Base-by-base conservation (phyloP, 2,329 filamentous ascomycete species). In the Aspergillus cejpii region DNA sequence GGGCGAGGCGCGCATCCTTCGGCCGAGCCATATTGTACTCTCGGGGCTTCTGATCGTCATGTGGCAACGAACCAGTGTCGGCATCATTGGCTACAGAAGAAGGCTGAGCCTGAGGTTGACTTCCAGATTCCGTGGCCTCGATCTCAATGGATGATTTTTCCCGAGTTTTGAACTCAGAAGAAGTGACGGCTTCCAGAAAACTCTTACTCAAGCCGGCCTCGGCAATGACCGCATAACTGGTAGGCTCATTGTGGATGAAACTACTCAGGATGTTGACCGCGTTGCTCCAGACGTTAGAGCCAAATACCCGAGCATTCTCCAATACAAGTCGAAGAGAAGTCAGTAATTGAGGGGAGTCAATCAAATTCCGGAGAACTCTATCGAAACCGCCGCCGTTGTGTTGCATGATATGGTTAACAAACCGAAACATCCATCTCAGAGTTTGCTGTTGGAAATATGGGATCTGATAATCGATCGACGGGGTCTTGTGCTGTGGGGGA, bases 241-340 rank as follows among this genome's bases (percentile, higher is more conserved):
- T 98, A 0, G 92, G 92, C 60, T 98, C 92, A 61, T 97, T 96
- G 68, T 99, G 94, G 58, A 99, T 94, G 66, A 98, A 98, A 57
- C 88, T 91, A 61, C 87, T 92, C 40, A 98, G 74, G 45, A 96
- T 91, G 43, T 84, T 90, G 50, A 95, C 87, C 5, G 89, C 85
- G 63, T 90, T 90, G 39, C 89, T 95, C 92, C 92, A 99, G 4
- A 97, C 88, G 47, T 92, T 84, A 2, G 91, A 92, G 10, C 92
- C 92, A 62, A 90, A 99, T 28, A 83, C 75, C 41, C 74, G 74
- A 28, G 86, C 83, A 57, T 94, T 85, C 51, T 84, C 81, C 51
- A 96, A 85, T 37, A 98, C 87, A 28, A 82, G 77, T 43, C 87
- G 83, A 40, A 99, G 75, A 45, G 86, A 87, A 17, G 75, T 78